These are phyloP conservation scores for Talaromyces nanjingensis DNA, from an alignment of 495 filamentous ascomycete species.

Conservation along the genomic window DNA sequence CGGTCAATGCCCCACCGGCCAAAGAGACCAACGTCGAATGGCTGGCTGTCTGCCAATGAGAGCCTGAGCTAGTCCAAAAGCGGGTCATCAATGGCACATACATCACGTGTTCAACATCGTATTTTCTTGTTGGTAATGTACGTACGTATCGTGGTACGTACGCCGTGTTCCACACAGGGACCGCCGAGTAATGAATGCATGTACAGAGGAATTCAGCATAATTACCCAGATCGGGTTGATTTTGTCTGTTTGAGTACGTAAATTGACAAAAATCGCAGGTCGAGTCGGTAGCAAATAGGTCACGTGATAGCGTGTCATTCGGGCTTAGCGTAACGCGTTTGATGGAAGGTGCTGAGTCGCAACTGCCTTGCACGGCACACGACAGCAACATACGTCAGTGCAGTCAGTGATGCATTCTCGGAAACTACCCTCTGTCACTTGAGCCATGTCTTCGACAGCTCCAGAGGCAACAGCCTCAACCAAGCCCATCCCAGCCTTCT, in stretches of 20 bases:
- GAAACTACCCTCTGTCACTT: neutral
- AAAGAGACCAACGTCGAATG: neutral
- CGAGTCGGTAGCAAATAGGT: neutral
- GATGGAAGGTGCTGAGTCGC: neutral
- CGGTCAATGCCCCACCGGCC: neutral
- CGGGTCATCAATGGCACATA: neutral
- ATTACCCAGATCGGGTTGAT: neutral
- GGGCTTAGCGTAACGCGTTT: neutral
- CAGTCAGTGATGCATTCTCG: neutral
- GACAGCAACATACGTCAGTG: no score
- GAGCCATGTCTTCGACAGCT: neutral
- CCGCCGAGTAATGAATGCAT: neutral
- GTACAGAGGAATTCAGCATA: neutral
- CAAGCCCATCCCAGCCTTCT: conserved; percentile 58
- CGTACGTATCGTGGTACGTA: neutral
- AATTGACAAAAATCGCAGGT: neutral
- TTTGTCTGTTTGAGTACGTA: no score
- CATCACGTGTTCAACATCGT: neutral
- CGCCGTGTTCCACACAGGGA: neutral
- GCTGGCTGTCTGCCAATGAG: neutral
- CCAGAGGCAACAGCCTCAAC: neutral
- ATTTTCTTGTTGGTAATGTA: neutral
- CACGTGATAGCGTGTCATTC: neutral
- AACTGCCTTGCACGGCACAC: neutral
- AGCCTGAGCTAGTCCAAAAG: neutral